Base-by-base conservation (phyloP, 1,139 yeast species). In the Scheffersomyces illinoinensis region DNA sequence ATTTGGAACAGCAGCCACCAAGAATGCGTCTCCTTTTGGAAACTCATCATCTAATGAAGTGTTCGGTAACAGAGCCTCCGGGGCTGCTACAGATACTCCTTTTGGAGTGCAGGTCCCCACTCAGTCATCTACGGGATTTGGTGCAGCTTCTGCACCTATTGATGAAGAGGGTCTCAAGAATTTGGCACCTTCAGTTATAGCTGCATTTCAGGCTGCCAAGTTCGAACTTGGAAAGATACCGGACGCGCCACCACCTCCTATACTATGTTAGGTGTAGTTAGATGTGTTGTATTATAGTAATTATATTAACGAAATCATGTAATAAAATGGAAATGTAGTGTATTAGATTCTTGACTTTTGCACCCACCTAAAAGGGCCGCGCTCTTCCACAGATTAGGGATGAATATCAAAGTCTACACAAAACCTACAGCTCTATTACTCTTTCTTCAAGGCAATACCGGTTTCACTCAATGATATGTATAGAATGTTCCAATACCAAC, bases 221-320 rank as follows among this genome's bases (percentile, higher is more conserved):
- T 93, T 92, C 67, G 71, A 73, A 18, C 71, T 91, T 26, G 97
- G 97, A 0, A 73, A 75, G 26, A 85, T 93, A 0, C 98, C 98
- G 0, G 97, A 91, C 61, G 67, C 85, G 0, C 86, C 93, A 1
- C 98, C 98, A 1, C 97, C 97, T 1, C 54, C 83, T 17, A 78
- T 63, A 19, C 63, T 65, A 18, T 54, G 60, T 54, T 24, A 21
- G 21, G n/a, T 33, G 17, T 33, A 33, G 14, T 33, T 33, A 33
- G 43, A 33, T 12, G 17, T 14, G 43, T 26, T 33, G 43, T 33
- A 33, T 10, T 33, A 33, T 33, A 33, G 43, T 33, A 33, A 33
- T 33, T 33, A 33, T 33, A 33, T 17, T 33, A 33, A 33, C 12
- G 43, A 33, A 33, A 33, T 33, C 14, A 33, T 33, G 43, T 33